A percentile compares a stretch with the other conserved stretches of the same genome.
Evolutionary conservation across 2,329 filamentous ascomycete species (phyloP).

Genomic region (Hypomyces perniciosus): DNA sequence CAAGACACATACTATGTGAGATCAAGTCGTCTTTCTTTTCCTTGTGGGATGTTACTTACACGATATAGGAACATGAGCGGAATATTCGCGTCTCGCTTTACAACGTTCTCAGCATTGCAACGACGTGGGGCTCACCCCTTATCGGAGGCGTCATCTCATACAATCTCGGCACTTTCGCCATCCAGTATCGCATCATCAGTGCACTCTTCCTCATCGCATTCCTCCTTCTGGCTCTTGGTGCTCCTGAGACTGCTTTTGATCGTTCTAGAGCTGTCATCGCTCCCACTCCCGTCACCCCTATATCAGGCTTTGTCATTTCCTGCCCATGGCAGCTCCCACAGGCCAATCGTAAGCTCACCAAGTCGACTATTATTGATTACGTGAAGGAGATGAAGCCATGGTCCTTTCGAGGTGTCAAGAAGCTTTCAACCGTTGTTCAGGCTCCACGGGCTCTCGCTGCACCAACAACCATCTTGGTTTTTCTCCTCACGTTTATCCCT

Average conservation of each 20-base stretch:
- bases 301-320: conserved; percentile 14
- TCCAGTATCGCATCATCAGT: conserved; percentile 48
- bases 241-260: conserved; percentile 49
- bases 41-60: neutral
- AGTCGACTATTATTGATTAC: conserved; percentile 31
- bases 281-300: conserved; percentile 15
- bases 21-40: neutral
- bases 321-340: conserved; percentile 18
- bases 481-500: conserved; percentile 40
- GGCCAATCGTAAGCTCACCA: conserved; percentile 23
- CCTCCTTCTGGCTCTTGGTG: conserved; percentile 40
- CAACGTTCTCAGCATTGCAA: conserved; percentile 37
- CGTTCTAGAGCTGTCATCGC: conserved; percentile 26
- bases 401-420: conserved; percentile 29
- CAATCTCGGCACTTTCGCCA: conserved; percentile 33
- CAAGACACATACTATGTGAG: conserved; percentile 53
- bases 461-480: conserved; percentile 44
- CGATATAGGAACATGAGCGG: conserved; percentile 44
- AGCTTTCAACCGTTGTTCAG: conserved; percentile 34
- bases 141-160: conserved; percentile 45
- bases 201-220: conserved; percentile 42
- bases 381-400: conserved; percentile 34
- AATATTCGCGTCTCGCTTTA: conserved; percentile 38
- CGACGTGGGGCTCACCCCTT: conserved; percentile 49
- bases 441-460: conserved; percentile 42